Conservation (phyloP, 2,329 filamentous ascomycete species). For the Pseudogymnoascus sp. region DNA sequence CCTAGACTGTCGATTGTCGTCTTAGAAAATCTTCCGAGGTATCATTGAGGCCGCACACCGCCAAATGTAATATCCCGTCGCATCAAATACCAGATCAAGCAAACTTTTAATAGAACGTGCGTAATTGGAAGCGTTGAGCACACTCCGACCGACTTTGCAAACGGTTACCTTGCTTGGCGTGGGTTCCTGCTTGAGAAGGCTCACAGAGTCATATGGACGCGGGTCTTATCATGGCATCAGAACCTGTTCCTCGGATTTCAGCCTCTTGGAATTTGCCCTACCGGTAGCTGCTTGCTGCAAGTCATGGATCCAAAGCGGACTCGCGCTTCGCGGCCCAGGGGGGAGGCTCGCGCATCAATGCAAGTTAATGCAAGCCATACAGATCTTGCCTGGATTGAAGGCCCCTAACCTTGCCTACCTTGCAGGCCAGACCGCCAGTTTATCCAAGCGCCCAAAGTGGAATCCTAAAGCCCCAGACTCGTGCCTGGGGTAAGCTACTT, state of each 20-base stretch:
- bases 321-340: background rate
- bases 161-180: constrained; percentile 4
- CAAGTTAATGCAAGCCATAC: constrained; percentile 10
- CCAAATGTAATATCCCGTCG: constrained; percentile 5
- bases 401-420: constrained; percentile 16
- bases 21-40: constrained; percentile 2
- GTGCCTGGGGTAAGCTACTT: background rate
- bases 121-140: background rate
- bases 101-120: background rate
- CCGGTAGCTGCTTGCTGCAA: background rate
- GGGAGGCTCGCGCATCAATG: background rate
- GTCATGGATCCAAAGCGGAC: constrained; percentile 1
- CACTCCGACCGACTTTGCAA: background rate
- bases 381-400: constrained; percentile 18
- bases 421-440: constrained; percentile 29
- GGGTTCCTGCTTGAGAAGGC: constrained; percentile 5
- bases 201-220: background rate
- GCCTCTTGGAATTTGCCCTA: background rate
- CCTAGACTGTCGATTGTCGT: background rate
- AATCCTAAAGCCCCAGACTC: background rate
- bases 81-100: constrained; percentile 5
- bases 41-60: constrained; percentile 4
- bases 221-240: background rate
- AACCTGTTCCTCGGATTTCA: constrained; percentile 4
- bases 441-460: constrained; percentile 10